Evolutionary conservation across 805 yeast genomes (phyloP).

Genomic region (Scheffersomyces amazonensis): DNA sequence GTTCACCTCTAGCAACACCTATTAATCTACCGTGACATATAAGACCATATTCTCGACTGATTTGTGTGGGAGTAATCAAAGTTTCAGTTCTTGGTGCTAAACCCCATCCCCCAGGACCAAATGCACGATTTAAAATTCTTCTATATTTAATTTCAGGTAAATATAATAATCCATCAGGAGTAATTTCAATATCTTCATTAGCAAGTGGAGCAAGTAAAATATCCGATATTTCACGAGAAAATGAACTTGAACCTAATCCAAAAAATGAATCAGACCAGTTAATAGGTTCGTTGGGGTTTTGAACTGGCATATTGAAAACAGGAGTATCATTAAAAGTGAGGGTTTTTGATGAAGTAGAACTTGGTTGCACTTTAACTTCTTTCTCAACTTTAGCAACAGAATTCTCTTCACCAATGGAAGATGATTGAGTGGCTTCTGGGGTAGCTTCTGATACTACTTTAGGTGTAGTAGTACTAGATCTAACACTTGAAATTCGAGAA

Average conservation of each 20-base stretch:
- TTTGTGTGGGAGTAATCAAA: slow-evolving; percentile 64
- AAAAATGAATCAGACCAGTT: slow-evolving; percentile 88
- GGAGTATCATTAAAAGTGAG: not conserved
- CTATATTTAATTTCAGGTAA: slow-evolving; percentile 95
- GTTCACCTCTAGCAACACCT: slow-evolving; percentile 93
- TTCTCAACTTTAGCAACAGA: too few relatives aligned
- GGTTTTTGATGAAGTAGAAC: too few relatives aligned
- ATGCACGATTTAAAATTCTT: slow-evolving; percentile 81
- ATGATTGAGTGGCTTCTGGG: too few relatives aligned
- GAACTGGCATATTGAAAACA: not conserved
- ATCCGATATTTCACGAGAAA: slow-evolving; percentile 56
- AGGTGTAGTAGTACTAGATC: not conserved
- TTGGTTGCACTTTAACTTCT: too few relatives aligned
- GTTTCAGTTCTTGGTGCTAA: slow-evolving; percentile 90
- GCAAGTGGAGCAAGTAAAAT: slow-evolving; percentile 62
- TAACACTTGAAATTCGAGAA: too few relatives aligned
- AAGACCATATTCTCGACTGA: slow-evolving; percentile 88
- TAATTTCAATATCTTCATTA: slow-evolving; percentile 80
- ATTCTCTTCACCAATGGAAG: not conserved
- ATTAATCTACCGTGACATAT: slow-evolving; percentile 86
- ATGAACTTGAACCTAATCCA: slow-evolving; percentile 82
- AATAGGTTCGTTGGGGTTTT: slow-evolving; percentile 12
- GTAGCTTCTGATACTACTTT: too few relatives aligned
- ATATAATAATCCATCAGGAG: slow-evolving; percentile 91
- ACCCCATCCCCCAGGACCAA: slow-evolving; percentile 99